Percentiles rank a stretch among this genome's conserved stretches.
Evolutionary conservation across 345 rosid species (phyloP).

Genomic region (Noccaea caerulescens): DNA sequence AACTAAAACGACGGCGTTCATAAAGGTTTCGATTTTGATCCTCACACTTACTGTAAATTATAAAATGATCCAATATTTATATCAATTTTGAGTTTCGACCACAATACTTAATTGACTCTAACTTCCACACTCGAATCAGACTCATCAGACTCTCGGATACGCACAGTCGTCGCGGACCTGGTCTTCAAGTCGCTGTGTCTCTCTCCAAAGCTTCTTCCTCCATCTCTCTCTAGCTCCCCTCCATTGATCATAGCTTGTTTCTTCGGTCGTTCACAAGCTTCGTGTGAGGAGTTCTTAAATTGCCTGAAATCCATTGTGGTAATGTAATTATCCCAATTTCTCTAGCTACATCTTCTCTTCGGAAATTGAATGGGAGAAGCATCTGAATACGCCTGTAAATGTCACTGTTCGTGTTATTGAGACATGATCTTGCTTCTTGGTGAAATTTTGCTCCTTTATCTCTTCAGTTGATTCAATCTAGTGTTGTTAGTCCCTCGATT

Average conservation of each 20-base stretch:
- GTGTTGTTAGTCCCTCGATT: slow-evolving; percentile 2
- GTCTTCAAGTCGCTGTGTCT: not conserved
- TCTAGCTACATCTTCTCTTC: not conserved
- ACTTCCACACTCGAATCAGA: not conserved
- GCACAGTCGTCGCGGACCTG: not conserved
- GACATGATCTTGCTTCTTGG: not conserved
- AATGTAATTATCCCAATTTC: not conserved
- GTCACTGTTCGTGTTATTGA: slow-evolving; percentile 11
- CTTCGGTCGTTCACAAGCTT: not conserved
- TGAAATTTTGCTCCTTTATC: slow-evolving; percentile 3
- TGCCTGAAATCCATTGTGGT: slow-evolving; percentile 16
- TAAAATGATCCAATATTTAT: not conserved
- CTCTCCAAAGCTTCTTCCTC: not conserved
- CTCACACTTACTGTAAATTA: not conserved
- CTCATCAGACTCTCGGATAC: slow-evolving; percentile 2
- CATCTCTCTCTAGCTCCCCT: not conserved
- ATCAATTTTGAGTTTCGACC: not conserved
- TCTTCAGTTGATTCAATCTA: not conserved
- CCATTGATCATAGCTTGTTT: not conserved
- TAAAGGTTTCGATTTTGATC: not conserved
- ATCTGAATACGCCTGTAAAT: slow-evolving; percentile 9
- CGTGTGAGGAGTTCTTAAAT: not conserved
- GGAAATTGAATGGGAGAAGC: not conserved
- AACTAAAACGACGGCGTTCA: not conserved
- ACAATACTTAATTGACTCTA: not conserved